Percentiles rank a stretch among this genome's conserved stretches.
Evolutionary conservation across 306 rosid genomes (phyloP).

Genomic region (Begonia masoniana): DNA sequence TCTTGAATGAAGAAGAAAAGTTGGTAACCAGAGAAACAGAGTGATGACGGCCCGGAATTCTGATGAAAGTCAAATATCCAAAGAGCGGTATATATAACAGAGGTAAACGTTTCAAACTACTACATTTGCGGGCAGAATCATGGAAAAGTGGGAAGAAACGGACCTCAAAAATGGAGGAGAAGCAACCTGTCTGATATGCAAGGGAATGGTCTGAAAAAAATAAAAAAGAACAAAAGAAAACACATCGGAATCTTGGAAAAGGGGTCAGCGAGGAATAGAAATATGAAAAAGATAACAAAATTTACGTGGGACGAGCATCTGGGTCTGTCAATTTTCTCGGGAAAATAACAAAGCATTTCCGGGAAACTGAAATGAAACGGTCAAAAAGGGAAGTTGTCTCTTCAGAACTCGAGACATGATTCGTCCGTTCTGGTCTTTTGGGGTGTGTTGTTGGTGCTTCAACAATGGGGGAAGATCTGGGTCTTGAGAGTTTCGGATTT

Average conservation of each 20-base stretch:
- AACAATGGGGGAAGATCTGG: too few relatives aligned
- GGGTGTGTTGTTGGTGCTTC: too few relatives aligned
- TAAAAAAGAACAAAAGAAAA: slow-evolving; percentile 7
- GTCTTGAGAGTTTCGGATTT: too few relatives aligned
- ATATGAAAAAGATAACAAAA: slow-evolving; percentile 17
- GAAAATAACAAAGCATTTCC: slow-evolving; percentile 12
- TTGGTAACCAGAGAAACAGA: slow-evolving; percentile 20
- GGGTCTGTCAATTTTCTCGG: slow-evolving; percentile 12
- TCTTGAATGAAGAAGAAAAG: slow-evolving; percentile 9
- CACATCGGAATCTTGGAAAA: slow-evolving; percentile 11
- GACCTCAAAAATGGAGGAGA: slow-evolving; percentile 34
- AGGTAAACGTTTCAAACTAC: too few relatives aligned
- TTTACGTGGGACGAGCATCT: slow-evolving; percentile 29
- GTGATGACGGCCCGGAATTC: slow-evolving; percentile 21
- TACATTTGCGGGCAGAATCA: slow-evolving; percentile 8
- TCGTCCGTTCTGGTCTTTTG: too few relatives aligned
- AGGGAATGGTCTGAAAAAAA: slow-evolving; percentile 6
- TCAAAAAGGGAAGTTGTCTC: too few relatives aligned
- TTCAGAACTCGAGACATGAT: too few relatives aligned
- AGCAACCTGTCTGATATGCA: slow-evolving; percentile 13
- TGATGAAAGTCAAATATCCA: slow-evolving; percentile 35
- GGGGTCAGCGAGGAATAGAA: slow-evolving; percentile 2
- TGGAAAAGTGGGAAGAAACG: slow-evolving; percentile 14
- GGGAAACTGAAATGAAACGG: too few relatives aligned
- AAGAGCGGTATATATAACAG: slow-evolving; percentile 11